These are phyloP conservation scores for Penicillium roqueforti DNA, from an alignment of 495 filamentous ascomycete species.

Conservation along the genomic window DNA sequence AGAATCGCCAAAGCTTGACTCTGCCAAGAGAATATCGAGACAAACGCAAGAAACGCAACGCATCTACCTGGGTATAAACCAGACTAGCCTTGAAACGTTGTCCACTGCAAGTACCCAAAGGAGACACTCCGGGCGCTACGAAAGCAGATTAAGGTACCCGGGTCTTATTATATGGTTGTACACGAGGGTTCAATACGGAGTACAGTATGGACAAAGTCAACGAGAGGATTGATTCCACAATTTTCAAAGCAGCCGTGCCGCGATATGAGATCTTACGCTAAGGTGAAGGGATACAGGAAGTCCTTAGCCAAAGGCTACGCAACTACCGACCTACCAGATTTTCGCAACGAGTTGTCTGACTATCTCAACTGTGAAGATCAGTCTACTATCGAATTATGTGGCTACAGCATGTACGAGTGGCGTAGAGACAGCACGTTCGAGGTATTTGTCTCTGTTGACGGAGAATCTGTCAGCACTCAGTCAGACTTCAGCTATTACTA, in stretches of 20 bases:
- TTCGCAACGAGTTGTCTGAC: slow-evolving; percentile 69
- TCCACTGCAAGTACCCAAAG: neutral
- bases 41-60: neutral
- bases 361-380: slow-evolving; percentile 85
- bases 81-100: neutral
- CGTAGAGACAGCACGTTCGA: slow-evolving; percentile 72
- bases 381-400: slow-evolving; percentile 83
- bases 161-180: neutral
- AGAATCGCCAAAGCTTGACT: neutral
- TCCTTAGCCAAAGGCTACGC: slow-evolving; percentile 87
- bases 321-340: slow-evolving; percentile 78
- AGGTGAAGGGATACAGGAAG: slow-evolving; percentile 61
- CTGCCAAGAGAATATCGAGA: neutral
- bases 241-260: slow-evolving; percentile 93
- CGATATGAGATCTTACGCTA: slow-evolving; percentile 88
- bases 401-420: slow-evolving; percentile 98
- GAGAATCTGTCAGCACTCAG: slow-evolving; percentile 49
- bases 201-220: slow-evolving; percentile 57
- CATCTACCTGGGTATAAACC: neutral
- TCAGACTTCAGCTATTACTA: slow-evolving; percentile 70
- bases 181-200: too few species aligned
- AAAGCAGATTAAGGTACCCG: neutral
- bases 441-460: slow-evolving; percentile 61
- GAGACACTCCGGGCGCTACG: neutral
- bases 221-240: slow-evolving; percentile 78